phyloP scores from a whole-genome alignment of 768 basidiomycete species.

The Tubosaeta sp. region DNA sequence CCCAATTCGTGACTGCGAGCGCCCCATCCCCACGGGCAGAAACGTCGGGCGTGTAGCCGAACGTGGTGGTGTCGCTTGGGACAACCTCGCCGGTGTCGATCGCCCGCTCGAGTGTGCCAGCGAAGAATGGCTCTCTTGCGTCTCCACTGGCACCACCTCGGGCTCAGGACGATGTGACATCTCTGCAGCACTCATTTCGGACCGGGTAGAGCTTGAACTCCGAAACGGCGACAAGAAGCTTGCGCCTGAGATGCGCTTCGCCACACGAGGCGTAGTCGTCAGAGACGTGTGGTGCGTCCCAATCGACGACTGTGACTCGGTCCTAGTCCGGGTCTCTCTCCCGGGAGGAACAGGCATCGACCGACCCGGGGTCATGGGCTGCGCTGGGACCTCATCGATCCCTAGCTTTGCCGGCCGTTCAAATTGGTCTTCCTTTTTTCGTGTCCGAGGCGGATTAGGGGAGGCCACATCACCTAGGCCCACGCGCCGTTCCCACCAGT shows the following conservation, averaged over 20 bases:
- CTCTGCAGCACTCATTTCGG: slow-evolving; percentile 12
- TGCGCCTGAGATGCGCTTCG: slow-evolving; percentile 26
- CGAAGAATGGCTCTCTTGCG: slow-evolving; percentile 20
- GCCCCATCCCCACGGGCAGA: slow-evolving; percentile 15
- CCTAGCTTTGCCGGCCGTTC: slow-evolving; percentile 25
- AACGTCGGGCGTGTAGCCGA: slow-evolving; percentile 22
- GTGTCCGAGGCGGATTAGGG: slow-evolving; percentile 24
- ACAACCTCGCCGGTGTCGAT: slow-evolving; percentile 7
- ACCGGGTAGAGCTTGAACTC: slow-evolving; percentile 6
- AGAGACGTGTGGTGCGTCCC: slow-evolving; percentile 8
- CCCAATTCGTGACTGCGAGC: slow-evolving; percentile 16
- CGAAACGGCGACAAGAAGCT: slow-evolving; percentile 29
- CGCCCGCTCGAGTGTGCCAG: slow-evolving; percentile 14
- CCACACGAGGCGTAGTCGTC: slow-evolving; percentile 13
- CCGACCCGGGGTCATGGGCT: neutral
- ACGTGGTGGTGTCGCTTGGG: slow-evolving; percentile 13
- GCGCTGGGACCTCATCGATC: slow-evolving; percentile 9
- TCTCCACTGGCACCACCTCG: slow-evolving; percentile 19
- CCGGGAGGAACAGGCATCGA: slow-evolving; percentile 7
- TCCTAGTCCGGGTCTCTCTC: slow-evolving; percentile 9
- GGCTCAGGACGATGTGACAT: slow-evolving; percentile 5
- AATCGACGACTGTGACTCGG: slow-evolving; percentile 24
- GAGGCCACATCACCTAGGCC: slow-evolving; percentile 61
- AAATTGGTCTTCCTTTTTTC: slow-evolving; percentile 23
- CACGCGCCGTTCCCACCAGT: slow-evolving; percentile 77